Evolutionary conservation across 805 yeast species (phyloP), one percentile per base, ranked within the genome.

Genomic region (Zygosaccharomyces gambellarensis): DNA sequence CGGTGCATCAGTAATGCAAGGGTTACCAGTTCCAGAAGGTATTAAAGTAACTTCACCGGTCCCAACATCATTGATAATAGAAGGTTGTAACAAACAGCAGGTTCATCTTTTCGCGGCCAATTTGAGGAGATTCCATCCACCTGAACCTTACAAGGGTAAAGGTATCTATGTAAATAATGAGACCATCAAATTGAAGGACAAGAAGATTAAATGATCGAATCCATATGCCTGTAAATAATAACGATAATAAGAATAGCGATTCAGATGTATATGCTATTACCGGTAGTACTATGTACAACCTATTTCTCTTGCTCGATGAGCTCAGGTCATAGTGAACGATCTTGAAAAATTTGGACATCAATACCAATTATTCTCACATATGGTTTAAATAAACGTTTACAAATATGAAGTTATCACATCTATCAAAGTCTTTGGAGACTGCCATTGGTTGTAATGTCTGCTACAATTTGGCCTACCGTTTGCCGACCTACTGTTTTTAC

Each of bases 101-200:
- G 90, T 94, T 43, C 85, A 81, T 63, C 76, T 84, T 47, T 89
- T 87, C 70, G 99, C 98, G 17, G 96, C 96, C 12, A 80, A 81
- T 49, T 76, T 94, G 56, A 83, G 98, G 68, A 80, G 80, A 60
- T 81, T 81, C 75, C 88, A 87, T 67, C 95, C 95, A 53, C 99
- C 99, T 41, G 99, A 94, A 73, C 97, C 97, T 36, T 94, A 94
- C 70, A 94, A 94, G 73, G 99, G 99, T 66, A 95, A 95, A 61
- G 99, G 99, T 64, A 85, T 94, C 44, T 94, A 85, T 66, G 85
- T 94, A 45, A 87, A 90, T 69, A 86, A 82, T 63, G 98, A 94
- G 74, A 89, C 95, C 44, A 85, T 94, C 68, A 83, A 82, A 66
- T 76, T 92, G 64, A 94, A 94, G 79, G 88, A 85, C 59, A 88